These are phyloP conservation scores for Toxicodendron radicans DNA, from an alignment of 345 rosid species.

Conservation along the genomic window DNA sequence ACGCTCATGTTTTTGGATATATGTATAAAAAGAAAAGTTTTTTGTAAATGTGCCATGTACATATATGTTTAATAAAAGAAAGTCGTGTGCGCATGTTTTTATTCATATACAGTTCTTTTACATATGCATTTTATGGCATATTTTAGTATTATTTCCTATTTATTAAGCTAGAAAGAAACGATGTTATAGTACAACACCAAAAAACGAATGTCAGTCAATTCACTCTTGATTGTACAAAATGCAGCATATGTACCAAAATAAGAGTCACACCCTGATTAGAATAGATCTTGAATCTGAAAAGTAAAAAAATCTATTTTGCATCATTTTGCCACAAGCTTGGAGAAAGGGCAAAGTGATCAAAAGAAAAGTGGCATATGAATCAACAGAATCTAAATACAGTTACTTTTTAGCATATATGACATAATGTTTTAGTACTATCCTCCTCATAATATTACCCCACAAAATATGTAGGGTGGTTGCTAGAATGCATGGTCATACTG, in stretches of 20 bases:
- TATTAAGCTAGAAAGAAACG: no score
- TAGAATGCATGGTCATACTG: constrained; percentile 8
- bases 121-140: no score
- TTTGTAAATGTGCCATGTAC: no score
- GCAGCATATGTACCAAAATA: not conserved
- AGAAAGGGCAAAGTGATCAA: not conserved
- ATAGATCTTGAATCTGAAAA: constrained; percentile 7
- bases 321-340: constrained; percentile 3
- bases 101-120: no score
- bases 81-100: no score
- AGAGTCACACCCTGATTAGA: constrained; percentile 8
- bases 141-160: no score
- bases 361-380: not conserved
- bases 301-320: constrained; percentile 1
- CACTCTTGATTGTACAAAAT: constrained; percentile 6
- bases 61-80: no score
- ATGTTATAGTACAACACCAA: no score
- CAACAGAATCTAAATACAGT: not conserved
- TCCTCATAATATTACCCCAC: not conserved
- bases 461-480: not conserved
- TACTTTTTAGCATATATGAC: not conserved
- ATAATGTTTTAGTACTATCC: constrained; percentile 1
- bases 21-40: no score
- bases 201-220: constrained; percentile 16
- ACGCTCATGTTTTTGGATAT: no score